These are phyloP conservation scores for Diaporthe sp. DNA, from an alignment of 2,329 filamentous ascomycete species.

Conservation along the genomic window DNA sequence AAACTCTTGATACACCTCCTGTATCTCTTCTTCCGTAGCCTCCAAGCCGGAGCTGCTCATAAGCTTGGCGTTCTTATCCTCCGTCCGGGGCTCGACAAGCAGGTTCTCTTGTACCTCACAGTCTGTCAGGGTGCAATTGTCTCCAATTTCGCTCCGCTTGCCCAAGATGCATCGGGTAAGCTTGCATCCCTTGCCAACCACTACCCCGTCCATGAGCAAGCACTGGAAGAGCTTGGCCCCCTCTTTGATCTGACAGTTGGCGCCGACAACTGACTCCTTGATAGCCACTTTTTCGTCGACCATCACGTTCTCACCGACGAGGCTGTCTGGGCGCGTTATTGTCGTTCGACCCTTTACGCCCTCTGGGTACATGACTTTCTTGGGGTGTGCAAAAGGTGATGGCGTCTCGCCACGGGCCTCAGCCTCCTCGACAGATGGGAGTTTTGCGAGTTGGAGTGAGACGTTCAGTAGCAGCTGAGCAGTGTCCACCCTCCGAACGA, in stretches of 20 bases:
- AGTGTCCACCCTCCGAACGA: constrained; percentile 91
- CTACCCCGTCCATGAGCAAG: constrained; percentile 91
- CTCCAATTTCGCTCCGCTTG: constrained; percentile 84
- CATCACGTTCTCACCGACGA: constrained; percentile 89
- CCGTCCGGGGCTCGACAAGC: constrained; percentile 81
- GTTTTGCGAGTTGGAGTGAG: constrained; percentile 88
- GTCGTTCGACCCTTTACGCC: constrained; percentile 85
- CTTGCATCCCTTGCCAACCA: constrained; percentile 86
- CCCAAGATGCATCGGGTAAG: constrained; percentile 91
- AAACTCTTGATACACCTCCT: constrained; percentile 61
- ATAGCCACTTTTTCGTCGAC: constrained; percentile 92
- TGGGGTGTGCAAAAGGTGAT: constrained; percentile 81
- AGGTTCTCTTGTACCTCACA: constrained; percentile 95
- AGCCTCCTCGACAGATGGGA: constrained; percentile 77
- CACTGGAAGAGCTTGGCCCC: constrained; percentile 91
- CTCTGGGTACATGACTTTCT: constrained; percentile 86
- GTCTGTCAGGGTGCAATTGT: constrained; percentile 82
- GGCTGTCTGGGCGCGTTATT: constrained; percentile 83
- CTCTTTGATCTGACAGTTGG: constrained; percentile 86
- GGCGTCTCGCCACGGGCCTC: constrained; percentile 60
- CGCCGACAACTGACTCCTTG: constrained; percentile 90
- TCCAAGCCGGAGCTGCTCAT: constrained; percentile 77
- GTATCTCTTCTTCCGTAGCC: constrained; percentile 72
- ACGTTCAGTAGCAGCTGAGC: constrained; percentile 83
- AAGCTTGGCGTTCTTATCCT: constrained; percentile 76